Evolutionary conservation across 2,329 filamentous ascomycete species (phyloP).

Genomic region (Talaromyces pinophilus): DNA sequence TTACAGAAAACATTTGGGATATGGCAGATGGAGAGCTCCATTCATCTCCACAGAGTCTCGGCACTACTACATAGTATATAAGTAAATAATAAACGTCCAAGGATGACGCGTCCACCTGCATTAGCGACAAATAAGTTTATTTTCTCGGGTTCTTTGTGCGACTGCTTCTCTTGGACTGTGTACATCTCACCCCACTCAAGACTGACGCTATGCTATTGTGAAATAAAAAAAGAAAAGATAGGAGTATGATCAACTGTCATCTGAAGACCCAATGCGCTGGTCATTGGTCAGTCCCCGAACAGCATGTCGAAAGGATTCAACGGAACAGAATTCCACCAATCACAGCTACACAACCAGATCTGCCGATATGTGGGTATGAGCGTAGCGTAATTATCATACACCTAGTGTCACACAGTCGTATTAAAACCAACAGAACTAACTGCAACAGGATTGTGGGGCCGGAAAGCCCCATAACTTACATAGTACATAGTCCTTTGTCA

Average conservation of each 20-base stretch:
- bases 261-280: constrained; percentile 10
- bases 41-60: neutral
- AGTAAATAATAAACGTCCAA: neutral
- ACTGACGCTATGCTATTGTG: neutral
- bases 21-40: neutral
- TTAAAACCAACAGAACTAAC: neutral
- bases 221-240: neutral
- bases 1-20: neutral
- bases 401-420: neutral
- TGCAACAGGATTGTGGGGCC: constrained; percentile 8
- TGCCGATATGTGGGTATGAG: neutral
- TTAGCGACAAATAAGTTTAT: neutral
- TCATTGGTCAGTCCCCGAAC: constrained; percentile 4
- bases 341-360: neutral
- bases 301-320: neutral
- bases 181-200: too few species aligned
- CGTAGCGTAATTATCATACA: neutral
- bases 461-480: constrained; percentile 7
- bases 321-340: constrained; percentile 15
- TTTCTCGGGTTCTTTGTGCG: neutral
- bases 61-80: neutral
- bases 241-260: neutral
- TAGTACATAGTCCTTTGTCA: neutral
- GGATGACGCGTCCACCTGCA: constrained; percentile 2
- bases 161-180: too few species aligned